A percentile compares a stretch with the other conserved stretches of the same genome.
Conservation (phyloP, 306 rosid species). For the Lathyrus tuberosus region DNA sequence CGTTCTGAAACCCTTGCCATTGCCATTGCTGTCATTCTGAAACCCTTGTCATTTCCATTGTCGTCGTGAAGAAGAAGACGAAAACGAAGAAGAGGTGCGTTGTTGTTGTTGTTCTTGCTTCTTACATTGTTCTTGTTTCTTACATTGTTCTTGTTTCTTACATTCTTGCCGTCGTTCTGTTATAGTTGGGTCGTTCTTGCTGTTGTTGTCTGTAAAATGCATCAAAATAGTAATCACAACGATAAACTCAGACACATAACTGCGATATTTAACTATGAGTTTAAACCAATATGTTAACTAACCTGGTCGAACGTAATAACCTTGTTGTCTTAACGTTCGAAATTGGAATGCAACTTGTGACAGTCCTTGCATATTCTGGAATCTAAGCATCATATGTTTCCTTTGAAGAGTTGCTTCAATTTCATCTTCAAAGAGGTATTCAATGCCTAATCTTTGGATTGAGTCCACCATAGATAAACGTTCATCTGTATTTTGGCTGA, state of each 20-base stretch:
- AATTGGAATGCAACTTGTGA: slow-evolving; percentile 46
- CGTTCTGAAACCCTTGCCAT: no score
- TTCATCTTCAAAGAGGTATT: slow-evolving; percentile 46
- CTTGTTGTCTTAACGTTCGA: slow-evolving; percentile 53
- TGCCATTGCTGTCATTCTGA: no score
- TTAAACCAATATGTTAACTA: neutral
- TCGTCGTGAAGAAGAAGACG: no score
- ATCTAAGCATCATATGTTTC: neutral
- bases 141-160: no score
- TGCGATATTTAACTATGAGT: no score
- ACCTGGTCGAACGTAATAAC: slow-evolving; percentile 45
- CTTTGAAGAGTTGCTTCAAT: slow-evolving; percentile 39
- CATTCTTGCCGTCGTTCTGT: no score
- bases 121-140: no score
- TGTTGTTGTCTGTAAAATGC: slow-evolving; percentile 30
- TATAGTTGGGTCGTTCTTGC: no score
- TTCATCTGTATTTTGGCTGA: neutral
- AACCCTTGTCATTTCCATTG: no score
- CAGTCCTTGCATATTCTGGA: neutral
- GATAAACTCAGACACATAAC: no score
- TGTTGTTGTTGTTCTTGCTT: no score
- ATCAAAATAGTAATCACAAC: neutral
- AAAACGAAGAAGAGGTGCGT: no score
- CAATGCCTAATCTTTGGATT: slow-evolving; percentile 53
- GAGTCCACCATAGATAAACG: slow-evolving; percentile 45